Evolutionary conservation across 2,329 filamentous ascomycete genomes (phyloP), one percentile per base, ranked within the genome.

Genomic region (Chrysosporium keratinophilum): DNA sequence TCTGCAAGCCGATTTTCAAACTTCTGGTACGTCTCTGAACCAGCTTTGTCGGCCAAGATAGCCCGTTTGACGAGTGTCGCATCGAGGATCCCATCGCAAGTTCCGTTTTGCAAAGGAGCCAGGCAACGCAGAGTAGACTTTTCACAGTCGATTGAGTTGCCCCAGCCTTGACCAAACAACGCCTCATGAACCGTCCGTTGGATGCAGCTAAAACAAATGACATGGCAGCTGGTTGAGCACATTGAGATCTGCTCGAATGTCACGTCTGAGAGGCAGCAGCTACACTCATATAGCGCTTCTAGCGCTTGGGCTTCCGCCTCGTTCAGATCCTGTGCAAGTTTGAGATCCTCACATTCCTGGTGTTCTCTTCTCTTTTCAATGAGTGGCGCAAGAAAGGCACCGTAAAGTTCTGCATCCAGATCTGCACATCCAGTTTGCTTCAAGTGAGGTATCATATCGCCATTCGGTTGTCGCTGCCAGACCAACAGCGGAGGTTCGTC

Each of bases 81-180:
- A 0, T 86, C 78, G 48, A 97, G 78, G 62, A 78, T 80, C n/a
- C 89, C 88, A 12, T 76, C 65, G 62, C 93, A 97, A 3, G 71
- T 72, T n/a, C 80, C 81, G 43, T 77, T 71, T 0, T 79, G 74
- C 49, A 84, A 78, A 0, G 88, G 83, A 1, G 90, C 88, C n/a
- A 95, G 78, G 65, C 93, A 97, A 57, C 80, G 81, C 52, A 97
- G 75, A 0, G 88, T 89, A 37, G 86, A 86, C 37, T 77, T 80
- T 55, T 82, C 77, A 28, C 80, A 70, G 64, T 93, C 79, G 61
- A 96, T 84, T 62, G 81, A 93, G 56, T 85, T 83, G 48, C 82
- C 80, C 88, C 91, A 96, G 50, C 88, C 88, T 67, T 97, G 93
- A 0, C 93, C 93, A 65, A 95, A 97, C 0, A 97, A 74, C 1